Evolutionary conservation across 805 yeast species (phyloP).

Genomic region (Sugiyamaella qingdaonensis): DNA sequence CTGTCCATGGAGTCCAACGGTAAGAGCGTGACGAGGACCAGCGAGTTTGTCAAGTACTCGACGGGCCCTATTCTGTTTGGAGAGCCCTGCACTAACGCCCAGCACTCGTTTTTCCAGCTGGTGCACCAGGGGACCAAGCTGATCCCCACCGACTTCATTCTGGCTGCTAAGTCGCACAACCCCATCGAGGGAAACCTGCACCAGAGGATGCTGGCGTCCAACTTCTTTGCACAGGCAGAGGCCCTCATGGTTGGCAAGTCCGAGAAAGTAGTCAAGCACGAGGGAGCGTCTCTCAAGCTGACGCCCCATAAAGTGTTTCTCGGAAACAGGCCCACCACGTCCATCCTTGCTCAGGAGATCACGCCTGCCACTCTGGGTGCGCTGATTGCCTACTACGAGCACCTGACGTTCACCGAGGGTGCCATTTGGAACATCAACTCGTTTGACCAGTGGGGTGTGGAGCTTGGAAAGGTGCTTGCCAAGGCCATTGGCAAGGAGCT

Average conservation of each 20-base stretch:
- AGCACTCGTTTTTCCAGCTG: slow-evolving; percentile 98
- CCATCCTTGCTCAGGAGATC: slow-evolving; percentile 90
- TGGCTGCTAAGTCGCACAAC: slow-evolving; percentile 97
- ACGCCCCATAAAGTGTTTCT: slow-evolving; percentile 95
- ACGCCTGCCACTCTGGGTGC: slow-evolving; percentile 97
- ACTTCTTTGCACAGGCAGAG: slow-evolving; percentile 97
- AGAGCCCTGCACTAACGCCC: slow-evolving; percentile 98
- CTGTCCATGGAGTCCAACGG: slow-evolving; percentile 99
- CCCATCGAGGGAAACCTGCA: slow-evolving; percentile 92
- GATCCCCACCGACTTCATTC: slow-evolving; percentile 93
- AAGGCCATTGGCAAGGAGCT: slow-evolving; percentile 91
- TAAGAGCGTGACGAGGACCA: slow-evolving; percentile 92
- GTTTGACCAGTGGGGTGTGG: slow-evolving; percentile 99
- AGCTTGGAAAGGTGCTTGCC: slow-evolving; percentile 96
- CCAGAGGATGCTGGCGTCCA: slow-evolving; percentile 98
- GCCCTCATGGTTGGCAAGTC: slow-evolving; percentile 96
- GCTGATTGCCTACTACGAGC: slow-evolving; percentile 96
- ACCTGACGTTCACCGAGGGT: slow-evolving; percentile 95
- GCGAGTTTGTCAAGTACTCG: slow-evolving; percentile 86
- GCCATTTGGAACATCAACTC: slow-evolving; percentile 99
- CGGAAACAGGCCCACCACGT: slow-evolving; percentile 99
- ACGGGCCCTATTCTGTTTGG: slow-evolving; percentile 96
- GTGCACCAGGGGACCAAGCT: slow-evolving; percentile 98
- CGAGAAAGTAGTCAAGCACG: slow-evolving; percentile 68
- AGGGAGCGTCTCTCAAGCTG: slow-evolving; percentile 81